These are phyloP conservation scores for Boletus fagicola DNA, from an alignment of 768 basidiomycete species.

Conservation along the genomic window DNA sequence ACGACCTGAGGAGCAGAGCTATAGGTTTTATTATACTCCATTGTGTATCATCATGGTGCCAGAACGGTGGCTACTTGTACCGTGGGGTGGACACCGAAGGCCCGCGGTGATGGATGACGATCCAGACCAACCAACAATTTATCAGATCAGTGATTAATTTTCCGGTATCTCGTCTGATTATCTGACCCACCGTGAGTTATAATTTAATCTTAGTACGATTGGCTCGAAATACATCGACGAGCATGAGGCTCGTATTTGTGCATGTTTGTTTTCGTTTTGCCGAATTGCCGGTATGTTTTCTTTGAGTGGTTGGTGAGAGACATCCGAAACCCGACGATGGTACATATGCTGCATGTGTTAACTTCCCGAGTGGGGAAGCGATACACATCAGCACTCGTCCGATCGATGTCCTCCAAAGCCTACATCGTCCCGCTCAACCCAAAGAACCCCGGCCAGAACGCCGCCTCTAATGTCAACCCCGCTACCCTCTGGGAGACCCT, in stretches of 20 bases:
- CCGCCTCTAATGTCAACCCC: constrained; percentile 41
- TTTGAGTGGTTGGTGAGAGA: neutral
- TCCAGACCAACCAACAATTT: neutral
- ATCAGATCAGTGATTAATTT: neutral
- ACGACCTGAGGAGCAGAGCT: neutral
- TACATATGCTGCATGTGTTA: constrained; percentile 20
- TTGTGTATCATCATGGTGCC: neutral
- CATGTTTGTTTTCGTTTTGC: neutral
- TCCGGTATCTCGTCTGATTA: neutral
- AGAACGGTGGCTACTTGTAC: too few species aligned
- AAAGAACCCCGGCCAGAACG: constrained; percentile 30
- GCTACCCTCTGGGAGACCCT: constrained; percentile 53
- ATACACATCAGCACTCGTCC: constrained; percentile 21
- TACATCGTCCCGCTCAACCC: constrained; percentile 61
- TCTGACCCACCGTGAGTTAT: neutral
- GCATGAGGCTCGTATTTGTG: constrained; percentile 5
- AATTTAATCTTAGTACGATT: neutral
- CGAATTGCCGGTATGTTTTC: neutral
- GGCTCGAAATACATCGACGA: neutral
- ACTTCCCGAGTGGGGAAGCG: constrained; percentile 16
- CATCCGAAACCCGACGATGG: constrained; percentile 29
- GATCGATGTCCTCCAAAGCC: constrained; percentile 54
- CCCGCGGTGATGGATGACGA: too few species aligned
- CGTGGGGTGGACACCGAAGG: too few species aligned
- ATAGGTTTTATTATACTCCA: too few species aligned